Evolutionary conservation across 306 rosid genomes (phyloP).

Genomic region (Neltuma alba): DNA sequence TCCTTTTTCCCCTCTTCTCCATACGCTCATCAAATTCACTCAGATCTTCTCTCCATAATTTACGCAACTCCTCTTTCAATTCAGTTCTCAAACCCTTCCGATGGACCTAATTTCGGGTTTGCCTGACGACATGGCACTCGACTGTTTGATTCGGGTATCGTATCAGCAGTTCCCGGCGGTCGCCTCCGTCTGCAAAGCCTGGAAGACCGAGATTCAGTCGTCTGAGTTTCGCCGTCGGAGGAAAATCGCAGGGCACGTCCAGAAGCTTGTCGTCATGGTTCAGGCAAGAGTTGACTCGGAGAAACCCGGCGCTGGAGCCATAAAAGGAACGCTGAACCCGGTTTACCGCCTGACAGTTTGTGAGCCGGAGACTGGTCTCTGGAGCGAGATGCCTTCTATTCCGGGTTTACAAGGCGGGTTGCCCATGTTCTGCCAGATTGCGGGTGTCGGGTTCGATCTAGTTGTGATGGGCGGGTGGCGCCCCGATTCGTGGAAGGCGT

Average conservation of each 20-base stretch:
- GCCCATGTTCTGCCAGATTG: constrained; percentile 70
- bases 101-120: constrained; percentile 76
- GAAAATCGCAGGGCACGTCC: constrained; percentile 43
- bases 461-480: constrained; percentile 83
- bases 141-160: constrained; percentile 53
- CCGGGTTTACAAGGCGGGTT: constrained; percentile 44
- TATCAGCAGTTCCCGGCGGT: constrained; percentile 50
- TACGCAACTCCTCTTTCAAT: background rate
- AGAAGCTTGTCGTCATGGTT: constrained; percentile 53
- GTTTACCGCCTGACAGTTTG: constrained; percentile 48
- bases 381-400: constrained; percentile 57
- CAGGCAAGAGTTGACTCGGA: constrained; percentile 53
- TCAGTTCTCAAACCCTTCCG: background rate
- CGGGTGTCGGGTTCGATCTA: constrained; percentile 55
- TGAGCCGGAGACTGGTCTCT: constrained; percentile 52
- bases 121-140: constrained; percentile 67
- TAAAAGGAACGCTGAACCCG: constrained; percentile 38
- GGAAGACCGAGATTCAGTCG: constrained; percentile 58
- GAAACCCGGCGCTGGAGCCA: background rate
- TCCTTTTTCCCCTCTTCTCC: background rate
- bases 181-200: constrained; percentile 49
- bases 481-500: constrained; percentile 58
- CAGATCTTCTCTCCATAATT: background rate
- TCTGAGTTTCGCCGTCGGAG: constrained; percentile 61
- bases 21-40: background rate